A percentile compares a stretch with the other conserved stretches of the same genome.
Conservation (phyloP, 2,329 filamentous ascomycete genomes). For the Microcyclospora pomicola region DNA sequence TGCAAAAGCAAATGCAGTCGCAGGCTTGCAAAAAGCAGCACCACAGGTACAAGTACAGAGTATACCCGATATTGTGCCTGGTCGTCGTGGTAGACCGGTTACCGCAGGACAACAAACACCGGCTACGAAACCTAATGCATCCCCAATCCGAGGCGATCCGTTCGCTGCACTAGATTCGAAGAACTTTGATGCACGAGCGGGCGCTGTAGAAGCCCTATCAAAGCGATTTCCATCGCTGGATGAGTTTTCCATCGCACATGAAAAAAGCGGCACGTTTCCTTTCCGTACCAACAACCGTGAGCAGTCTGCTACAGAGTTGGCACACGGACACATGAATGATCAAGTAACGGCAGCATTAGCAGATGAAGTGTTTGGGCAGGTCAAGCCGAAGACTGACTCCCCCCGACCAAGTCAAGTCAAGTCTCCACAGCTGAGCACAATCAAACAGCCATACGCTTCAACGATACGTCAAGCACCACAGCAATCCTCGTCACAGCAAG, state of each 20-base stretch:
- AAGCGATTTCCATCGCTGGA: constrained; percentile 79
- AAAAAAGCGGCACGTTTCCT: constrained; percentile 70
- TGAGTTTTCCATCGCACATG: constrained; percentile 81
- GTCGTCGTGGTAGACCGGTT: constrained; percentile 72
- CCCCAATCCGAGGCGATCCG: constrained; percentile 63
- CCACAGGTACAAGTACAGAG: constrained; percentile 54
- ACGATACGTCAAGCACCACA: constrained; percentile 2
- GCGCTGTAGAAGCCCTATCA: constrained; percentile 64
- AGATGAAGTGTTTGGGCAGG: constrained; percentile 62
- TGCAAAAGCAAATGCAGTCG: constrained; percentile 26
- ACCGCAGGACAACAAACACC: constrained; percentile 31
- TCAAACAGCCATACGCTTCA: constrained; percentile 3
- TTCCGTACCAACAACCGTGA: constrained; percentile 33
- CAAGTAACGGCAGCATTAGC: constrained; percentile 63
- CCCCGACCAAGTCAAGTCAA: constrained; percentile 2
- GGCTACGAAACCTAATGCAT: constrained; percentile 37
- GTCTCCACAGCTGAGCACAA: constrained; percentile 3
- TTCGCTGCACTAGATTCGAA: constrained; percentile 79
- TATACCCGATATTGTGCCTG: constrained; percentile 82
- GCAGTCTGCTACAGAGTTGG: constrained; percentile 6
- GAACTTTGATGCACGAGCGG: constrained; percentile 31
- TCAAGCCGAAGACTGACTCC: constrained; percentile 3
- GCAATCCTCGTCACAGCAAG: constrained; percentile 18
- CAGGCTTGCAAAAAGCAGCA: constrained; percentile 73
- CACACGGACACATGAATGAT: constrained; percentile 36